These are phyloP conservation scores for Themeda triandra DNA, from an alignment of 176 grass and related monocot species.

Conservation along the genomic window DNA sequence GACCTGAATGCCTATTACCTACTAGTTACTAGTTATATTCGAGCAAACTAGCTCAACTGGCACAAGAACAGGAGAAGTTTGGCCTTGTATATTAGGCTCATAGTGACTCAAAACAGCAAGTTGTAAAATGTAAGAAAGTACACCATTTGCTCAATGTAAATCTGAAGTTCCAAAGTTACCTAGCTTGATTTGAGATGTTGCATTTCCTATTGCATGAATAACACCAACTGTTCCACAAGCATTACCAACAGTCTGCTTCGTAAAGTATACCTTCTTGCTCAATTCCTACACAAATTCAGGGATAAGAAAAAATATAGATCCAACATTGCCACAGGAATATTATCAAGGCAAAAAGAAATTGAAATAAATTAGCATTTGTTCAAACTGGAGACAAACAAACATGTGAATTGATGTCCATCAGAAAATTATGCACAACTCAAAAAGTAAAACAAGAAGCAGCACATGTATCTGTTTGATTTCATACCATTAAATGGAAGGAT, in stretches of 20 bases:
- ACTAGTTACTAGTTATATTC: neutral
- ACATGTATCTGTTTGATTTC: neutral
- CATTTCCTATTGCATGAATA: slow-evolving; percentile 95
- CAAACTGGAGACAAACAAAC: neutral
- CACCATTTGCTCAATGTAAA: neutral
- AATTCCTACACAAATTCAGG: slow-evolving; percentile 43
- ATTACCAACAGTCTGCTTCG: slow-evolving; percentile 96
- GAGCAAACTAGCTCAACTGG: neutral
- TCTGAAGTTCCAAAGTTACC: slow-evolving; percentile 39
- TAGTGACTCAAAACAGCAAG: neutral
- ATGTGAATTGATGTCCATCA: neutral
- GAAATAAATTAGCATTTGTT: neutral
- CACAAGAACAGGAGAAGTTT: neutral
- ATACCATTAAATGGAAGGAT: neutral
- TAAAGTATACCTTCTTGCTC: slow-evolving; percentile 82
- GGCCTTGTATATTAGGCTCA: neutral
- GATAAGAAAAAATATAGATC: slow-evolving; percentile 14
- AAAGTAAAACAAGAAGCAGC: neutral
- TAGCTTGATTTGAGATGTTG: slow-evolving; percentile 78
- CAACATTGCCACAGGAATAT: neutral
- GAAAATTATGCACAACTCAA: neutral
- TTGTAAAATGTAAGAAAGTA: neutral
- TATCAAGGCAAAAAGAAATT: neutral
- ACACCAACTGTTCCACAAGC: slow-evolving; percentile 98
- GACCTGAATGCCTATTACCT: neutral